phyloP scores from a whole-genome alignment of 805 yeast species.

The Sugiyamaella marilandica region DNA sequence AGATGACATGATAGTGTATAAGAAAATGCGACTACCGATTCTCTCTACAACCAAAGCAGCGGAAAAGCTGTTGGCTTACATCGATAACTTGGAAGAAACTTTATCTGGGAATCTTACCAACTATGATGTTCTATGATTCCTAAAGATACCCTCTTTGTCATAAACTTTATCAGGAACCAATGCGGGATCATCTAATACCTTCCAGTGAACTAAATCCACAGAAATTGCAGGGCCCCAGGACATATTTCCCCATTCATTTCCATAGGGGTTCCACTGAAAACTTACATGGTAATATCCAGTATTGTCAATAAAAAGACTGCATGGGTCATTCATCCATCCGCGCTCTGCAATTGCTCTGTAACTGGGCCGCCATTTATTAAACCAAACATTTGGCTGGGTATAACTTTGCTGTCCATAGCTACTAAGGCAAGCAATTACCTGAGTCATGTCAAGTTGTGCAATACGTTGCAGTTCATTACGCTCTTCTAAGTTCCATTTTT shows the following conservation, averaged over 20 bases:
- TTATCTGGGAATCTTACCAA: not conserved
- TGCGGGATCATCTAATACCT: not conserved
- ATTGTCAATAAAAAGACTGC: not conserved
- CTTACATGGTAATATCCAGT: not conserved
- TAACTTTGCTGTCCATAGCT: no score
- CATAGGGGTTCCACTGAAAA: not conserved
- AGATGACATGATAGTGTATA: not conserved
- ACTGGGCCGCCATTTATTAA: not conserved
- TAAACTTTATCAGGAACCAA: not conserved
- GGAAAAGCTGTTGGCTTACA: not conserved
- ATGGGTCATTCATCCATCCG: constrained; percentile 2
- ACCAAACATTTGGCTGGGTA: not conserved
- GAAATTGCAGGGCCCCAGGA: not conserved
- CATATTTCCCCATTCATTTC: constrained; percentile 4
- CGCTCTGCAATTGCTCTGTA: not conserved
- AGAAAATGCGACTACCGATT: not conserved
- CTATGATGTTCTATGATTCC: not conserved
- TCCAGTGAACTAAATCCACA: not conserved
- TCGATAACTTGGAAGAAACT: not conserved
- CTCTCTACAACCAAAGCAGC: constrained; percentile 4
- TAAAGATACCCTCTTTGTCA: not conserved
- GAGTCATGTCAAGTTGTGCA: no score
- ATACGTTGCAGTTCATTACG: no score
- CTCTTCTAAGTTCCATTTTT: no score
- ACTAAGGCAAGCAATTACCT: no score